phyloP scores from a whole-genome alignment of 352 stramenopile species.

The Globisporangium carolinianum region DNA sequence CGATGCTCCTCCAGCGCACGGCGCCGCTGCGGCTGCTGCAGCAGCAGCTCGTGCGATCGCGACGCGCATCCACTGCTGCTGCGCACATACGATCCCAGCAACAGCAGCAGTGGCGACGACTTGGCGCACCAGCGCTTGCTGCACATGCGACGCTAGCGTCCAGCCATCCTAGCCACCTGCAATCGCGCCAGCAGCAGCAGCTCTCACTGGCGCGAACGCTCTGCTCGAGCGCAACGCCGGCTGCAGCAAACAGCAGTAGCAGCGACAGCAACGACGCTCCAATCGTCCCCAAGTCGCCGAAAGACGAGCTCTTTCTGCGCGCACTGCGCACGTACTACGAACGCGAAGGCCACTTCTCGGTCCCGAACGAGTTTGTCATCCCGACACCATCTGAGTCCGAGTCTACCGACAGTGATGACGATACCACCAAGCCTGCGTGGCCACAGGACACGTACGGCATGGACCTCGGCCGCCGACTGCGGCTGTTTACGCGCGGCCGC shows the following conservation, averaged over 20 bases:
- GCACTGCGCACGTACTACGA: slow-evolving; percentile 45
- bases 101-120: too few species aligned
- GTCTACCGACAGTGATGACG: neutral
- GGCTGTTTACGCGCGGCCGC: slow-evolving; percentile 51
- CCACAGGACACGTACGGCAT: slow-evolving; percentile 40
- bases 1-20: slow-evolving; percentile 7
- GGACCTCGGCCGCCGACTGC: slow-evolving; percentile 41
- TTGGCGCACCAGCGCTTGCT: neutral
- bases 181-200: neutral
- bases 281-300: slow-evolving; percentile 20
- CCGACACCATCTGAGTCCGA: slow-evolving; percentile 9
- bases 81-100: neutral
- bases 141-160: neutral
- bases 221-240: neutral
- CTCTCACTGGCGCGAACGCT: neutral
- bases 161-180: neutral
- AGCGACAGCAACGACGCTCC: neutral
- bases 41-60: neutral
- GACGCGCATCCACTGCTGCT: neutral
- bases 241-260: slow-evolving; percentile 1
- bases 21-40: slow-evolving; percentile 1
- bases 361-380: slow-evolving; percentile 53
- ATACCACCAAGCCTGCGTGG: slow-evolving; percentile 23
- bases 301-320: slow-evolving; percentile 44
- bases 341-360: slow-evolving; percentile 61